These are phyloP conservation scores for Globisporangium alternatum DNA, from an alignment of 352 stramenopile genomes.

Conservation along the genomic window DNA sequence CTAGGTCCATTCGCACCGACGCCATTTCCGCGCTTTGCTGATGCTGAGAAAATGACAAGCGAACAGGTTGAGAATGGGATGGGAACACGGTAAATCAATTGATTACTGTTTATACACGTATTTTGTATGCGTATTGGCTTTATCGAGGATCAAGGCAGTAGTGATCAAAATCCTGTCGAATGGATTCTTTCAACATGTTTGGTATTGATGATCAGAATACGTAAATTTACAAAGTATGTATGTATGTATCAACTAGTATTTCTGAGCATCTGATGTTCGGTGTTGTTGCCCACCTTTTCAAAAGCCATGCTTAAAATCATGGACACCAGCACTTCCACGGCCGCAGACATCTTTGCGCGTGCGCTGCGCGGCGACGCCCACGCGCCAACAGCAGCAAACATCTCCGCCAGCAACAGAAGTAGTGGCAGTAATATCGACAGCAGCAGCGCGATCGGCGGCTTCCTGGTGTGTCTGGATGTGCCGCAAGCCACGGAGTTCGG, in stretches of 20 bases:
- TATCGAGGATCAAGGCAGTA: too few species aligned
- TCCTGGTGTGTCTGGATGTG: constrained; percentile 85
- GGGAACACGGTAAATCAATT: not conserved
- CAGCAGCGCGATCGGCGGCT: constrained; percentile 41
- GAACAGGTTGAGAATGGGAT: not conserved
- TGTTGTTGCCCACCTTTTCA: not conserved
- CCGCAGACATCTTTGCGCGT: constrained; percentile 41
- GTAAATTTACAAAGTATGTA: too few species aligned
- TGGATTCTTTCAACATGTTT: too few species aligned
- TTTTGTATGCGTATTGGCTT: not conserved
- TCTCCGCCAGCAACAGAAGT: not conserved
- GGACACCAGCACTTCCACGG: constrained; percentile 9
- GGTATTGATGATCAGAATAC: too few species aligned
- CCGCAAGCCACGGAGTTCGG: constrained; percentile 75
- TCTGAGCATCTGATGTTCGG: too few species aligned
- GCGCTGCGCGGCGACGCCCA: constrained; percentile 21
- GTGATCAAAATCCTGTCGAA: too few species aligned
- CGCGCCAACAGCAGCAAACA: not conserved
- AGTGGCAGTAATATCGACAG: not conserved
- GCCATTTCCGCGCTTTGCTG: constrained; percentile 17
- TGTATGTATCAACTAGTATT: too few species aligned
- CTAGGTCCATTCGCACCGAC: constrained; percentile 40
- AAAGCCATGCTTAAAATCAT: constrained; percentile 8
- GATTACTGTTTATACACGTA: not conserved
- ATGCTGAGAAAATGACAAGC: not conserved